Percentiles rank a stretch among this genome's conserved stretches.
Evolutionary conservation across 192 early-diverging fungal genomes (phyloP).

Genomic region (Linnemannia exigua): DNA sequence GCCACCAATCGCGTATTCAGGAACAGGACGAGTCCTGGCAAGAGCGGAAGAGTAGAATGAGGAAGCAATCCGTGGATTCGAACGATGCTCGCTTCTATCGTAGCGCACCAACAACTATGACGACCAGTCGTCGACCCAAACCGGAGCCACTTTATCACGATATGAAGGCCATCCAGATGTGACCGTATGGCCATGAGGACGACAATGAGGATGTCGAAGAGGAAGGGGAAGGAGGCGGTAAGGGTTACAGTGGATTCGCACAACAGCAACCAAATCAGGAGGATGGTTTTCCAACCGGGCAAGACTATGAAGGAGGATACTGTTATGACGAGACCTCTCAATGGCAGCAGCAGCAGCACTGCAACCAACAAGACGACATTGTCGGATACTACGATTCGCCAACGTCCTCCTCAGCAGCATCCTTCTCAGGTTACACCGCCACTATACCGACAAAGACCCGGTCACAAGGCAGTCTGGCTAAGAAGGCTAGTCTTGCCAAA

Average conservation of each 20-base stretch:
- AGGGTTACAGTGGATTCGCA: too few species aligned
- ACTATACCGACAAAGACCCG: background rate
- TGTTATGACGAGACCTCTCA: too few species aligned
- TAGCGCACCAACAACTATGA: background rate
- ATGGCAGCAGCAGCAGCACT: too few species aligned
- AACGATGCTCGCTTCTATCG: background rate
- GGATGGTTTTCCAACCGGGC: too few species aligned
- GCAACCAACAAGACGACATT: too few species aligned
- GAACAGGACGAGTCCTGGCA: too few species aligned
- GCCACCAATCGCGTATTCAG: background rate
- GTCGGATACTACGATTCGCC: background rate
- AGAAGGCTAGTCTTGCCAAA: slow-evolving; percentile 18
- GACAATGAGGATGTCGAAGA: too few species aligned
- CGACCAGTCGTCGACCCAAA: background rate
- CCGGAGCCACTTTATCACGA: slow-evolving; percentile 4
- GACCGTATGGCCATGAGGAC: too few species aligned
- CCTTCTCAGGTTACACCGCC: background rate
- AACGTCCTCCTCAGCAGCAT: background rate
- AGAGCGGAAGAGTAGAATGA: background rate
- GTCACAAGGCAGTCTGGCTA: background rate
- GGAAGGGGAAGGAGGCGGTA: too few species aligned
- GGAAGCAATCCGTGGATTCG: background rate
- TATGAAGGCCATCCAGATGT: slow-evolving; percentile 20
- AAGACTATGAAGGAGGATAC: too few species aligned
- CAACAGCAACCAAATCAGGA: too few species aligned